Evolutionary conservation across 2,329 filamentous ascomycete genomes (phyloP).

Genomic region (Fusarium pseudograminearum): DNA sequence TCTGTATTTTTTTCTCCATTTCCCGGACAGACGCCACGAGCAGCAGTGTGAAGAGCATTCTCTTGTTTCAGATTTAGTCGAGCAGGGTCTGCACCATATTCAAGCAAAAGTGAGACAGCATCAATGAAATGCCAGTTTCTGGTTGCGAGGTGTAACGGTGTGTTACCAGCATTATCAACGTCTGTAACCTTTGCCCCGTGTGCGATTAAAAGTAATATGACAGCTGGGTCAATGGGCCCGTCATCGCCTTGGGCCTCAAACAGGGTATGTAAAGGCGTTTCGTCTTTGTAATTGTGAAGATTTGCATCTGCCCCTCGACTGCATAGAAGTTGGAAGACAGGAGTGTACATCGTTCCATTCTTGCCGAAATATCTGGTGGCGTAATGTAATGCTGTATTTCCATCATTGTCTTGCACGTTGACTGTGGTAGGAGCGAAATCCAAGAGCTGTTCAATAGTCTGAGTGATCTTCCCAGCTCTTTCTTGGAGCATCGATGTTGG

Average conservation of each 20-base stretch:
- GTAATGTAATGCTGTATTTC: neutral
- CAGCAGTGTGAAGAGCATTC: neutral
- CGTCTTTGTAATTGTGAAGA: neutral
- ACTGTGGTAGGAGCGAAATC: neutral
- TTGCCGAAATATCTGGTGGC: neutral
- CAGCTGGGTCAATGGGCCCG: neutral
- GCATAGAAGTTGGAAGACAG: neutral
- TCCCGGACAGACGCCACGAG: too few species aligned
- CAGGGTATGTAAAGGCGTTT: neutral
- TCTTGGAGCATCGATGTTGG: neutral
- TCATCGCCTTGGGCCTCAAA: fast-evolving
- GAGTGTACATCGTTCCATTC: neutral
- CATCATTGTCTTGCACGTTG: neutral
- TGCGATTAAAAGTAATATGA: neutral
- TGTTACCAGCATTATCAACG: neutral
- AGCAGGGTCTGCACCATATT: neutral
- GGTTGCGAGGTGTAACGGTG: neutral
- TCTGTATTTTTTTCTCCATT: too few species aligned
- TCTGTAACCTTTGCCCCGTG: neutral
- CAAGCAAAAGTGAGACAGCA: neutral
- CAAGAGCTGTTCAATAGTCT: neutral
- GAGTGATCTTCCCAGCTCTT: neutral
- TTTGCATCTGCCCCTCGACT: neutral
- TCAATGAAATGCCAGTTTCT: neutral
- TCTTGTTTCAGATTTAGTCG: neutral